phyloP scores from a whole-genome alignment of 169 alveolate genomes.

The Plasmodium cynomolgi region DNA sequence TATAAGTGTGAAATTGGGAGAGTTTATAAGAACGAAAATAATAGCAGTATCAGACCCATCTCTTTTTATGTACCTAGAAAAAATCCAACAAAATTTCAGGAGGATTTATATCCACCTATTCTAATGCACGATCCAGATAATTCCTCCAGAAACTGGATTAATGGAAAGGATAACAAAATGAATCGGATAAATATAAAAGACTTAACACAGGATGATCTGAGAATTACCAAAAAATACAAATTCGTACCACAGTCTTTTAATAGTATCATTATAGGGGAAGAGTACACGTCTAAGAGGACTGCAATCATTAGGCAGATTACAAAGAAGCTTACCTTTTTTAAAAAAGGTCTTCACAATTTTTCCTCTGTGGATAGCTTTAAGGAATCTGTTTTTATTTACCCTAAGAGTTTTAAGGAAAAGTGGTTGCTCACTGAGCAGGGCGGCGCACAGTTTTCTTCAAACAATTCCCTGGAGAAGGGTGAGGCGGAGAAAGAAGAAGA shows the following conservation, averaged over 20 bases:
- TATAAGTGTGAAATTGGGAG: slow-evolving; percentile 85
- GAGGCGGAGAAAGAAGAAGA: neutral
- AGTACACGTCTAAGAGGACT: neutral
- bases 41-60: slow-evolving; percentile 80
- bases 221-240: slow-evolving; percentile 38
- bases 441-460: neutral
- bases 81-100: slow-evolving; percentile 77
- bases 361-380: neutral
- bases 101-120: slow-evolving; percentile 79
- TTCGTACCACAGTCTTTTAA: neutral
- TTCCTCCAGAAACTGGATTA: slow-evolving; percentile 21
- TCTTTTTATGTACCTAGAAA: slow-evolving; percentile 81
- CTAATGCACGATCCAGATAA: slow-evolving; percentile 34
- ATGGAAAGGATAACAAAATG: slow-evolving; percentile 29
- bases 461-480: neutral
- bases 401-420: neutral
- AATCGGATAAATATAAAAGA: slow-evolving; percentile 36
- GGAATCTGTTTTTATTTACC: neutral
- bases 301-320: slow-evolving; percentile 40
- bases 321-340: slow-evolving; percentile 30
- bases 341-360: neutral
- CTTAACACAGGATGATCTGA: slow-evolving; percentile 24
- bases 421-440: neutral
- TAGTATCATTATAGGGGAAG: slow-evolving; percentile 48
- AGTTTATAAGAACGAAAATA: slow-evolving; percentile 77